These are phyloP conservation scores for Haplosporangium sp. DNA, from an alignment of 371 early-diverging fungal species.

Conservation along the genomic window DNA sequence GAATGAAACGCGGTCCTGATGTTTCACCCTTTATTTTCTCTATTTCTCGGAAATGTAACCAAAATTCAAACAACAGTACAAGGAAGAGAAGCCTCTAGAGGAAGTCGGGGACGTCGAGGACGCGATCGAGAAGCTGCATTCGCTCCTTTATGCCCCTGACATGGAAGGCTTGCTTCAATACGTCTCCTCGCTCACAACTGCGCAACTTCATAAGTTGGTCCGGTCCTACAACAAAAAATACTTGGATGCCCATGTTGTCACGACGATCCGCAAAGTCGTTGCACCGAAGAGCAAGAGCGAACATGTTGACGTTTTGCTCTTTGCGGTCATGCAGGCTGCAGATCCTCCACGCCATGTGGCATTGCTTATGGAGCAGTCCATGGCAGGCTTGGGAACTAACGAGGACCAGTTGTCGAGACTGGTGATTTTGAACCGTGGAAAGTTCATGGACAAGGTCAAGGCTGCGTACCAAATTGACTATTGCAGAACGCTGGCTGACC, in stretches of 20 bases:
- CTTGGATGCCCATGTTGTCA: slow-evolving; percentile 34
- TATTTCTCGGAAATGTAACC: too few relatives aligned
- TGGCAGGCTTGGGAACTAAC: slow-evolving; percentile 47
- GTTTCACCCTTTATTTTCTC: background rate
- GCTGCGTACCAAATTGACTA: slow-evolving; percentile 38
- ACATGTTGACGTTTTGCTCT: slow-evolving; percentile 32
- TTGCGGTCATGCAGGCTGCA: slow-evolving; percentile 39
- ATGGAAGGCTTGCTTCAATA: slow-evolving; percentile 13
- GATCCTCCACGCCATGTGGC: slow-evolving; percentile 46
- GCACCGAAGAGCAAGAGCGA: slow-evolving; percentile 26
- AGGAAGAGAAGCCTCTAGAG: slow-evolving; percentile 37
- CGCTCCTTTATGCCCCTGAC: slow-evolving; percentile 22
- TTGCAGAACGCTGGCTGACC: slow-evolving; percentile 48
- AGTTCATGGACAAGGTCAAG: slow-evolving; percentile 48
- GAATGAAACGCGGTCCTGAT: background rate
- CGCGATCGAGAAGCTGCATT: slow-evolving; percentile 21
- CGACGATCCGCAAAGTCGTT: slow-evolving; percentile 29
- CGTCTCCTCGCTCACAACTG: slow-evolving; percentile 26
- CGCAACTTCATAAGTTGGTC: slow-evolving; percentile 27
- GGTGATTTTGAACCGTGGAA: slow-evolving; percentile 46
- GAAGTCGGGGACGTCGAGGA: slow-evolving; percentile 15
- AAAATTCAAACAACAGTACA: slow-evolving; percentile 40
- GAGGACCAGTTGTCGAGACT: slow-evolving; percentile 50
- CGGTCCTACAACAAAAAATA: slow-evolving; percentile 22
- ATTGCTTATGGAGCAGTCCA: slow-evolving; percentile 37